A percentile compares a stretch with the other conserved stretches of the same genome.
These are phyloP conservation scores for Gaeumannomyces sp. DNA, from an alignment of 2,329 filamentous ascomycete species.

Conservation along the genomic window DNA sequence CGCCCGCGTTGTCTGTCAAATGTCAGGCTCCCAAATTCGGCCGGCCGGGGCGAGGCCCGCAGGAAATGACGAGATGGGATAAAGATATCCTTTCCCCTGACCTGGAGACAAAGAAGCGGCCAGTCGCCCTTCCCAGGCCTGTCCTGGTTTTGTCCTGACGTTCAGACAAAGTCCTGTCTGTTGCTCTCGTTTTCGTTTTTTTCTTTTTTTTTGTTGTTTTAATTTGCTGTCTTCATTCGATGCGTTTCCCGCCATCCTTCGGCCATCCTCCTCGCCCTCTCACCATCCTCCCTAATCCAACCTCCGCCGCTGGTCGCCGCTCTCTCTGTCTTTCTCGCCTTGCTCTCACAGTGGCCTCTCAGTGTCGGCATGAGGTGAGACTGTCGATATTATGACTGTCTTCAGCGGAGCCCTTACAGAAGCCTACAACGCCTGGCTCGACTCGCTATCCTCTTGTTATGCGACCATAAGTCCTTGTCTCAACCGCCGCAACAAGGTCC, in stretches of 20 bases:
- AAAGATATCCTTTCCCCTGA: slow-evolving; percentile 8
- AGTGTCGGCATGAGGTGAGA: slow-evolving; percentile 14
- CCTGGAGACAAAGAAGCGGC: not conserved
- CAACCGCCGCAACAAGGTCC: slow-evolving; percentile 28
- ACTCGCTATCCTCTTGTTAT: slow-evolving; percentile 40
- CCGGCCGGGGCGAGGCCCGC: not conserved
- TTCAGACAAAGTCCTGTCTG: slow-evolving; percentile 1
- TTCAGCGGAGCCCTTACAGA: slow-evolving; percentile 29
- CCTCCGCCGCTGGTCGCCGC: slow-evolving; percentile 2
- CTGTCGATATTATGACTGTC: slow-evolving; percentile 4
- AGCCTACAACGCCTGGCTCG: slow-evolving; percentile 40
- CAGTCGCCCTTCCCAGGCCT: slow-evolving; percentile 1
- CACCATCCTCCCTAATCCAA: slow-evolving; percentile 1
- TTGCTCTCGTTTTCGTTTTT: slow-evolving; percentile 8
- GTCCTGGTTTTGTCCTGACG: not conserved
- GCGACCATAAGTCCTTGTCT: slow-evolving; percentile 29
- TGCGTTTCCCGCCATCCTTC: not conserved
- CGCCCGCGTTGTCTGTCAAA: slow-evolving; percentile 2
- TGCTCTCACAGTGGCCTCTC: slow-evolving; percentile 12
- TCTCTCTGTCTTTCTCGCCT: slow-evolving; percentile 10
- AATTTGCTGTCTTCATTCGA: not conserved
- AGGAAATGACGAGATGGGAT: slow-evolving; percentile 4
- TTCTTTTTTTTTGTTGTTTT: slow-evolving; percentile 10
- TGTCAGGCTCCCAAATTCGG: slow-evolving; percentile 4
- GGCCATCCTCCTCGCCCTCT: not conserved